phyloP scores from a whole-genome alignment of 1,139 yeast species.

The Yamadazyma songkhlaensis region DNA sequence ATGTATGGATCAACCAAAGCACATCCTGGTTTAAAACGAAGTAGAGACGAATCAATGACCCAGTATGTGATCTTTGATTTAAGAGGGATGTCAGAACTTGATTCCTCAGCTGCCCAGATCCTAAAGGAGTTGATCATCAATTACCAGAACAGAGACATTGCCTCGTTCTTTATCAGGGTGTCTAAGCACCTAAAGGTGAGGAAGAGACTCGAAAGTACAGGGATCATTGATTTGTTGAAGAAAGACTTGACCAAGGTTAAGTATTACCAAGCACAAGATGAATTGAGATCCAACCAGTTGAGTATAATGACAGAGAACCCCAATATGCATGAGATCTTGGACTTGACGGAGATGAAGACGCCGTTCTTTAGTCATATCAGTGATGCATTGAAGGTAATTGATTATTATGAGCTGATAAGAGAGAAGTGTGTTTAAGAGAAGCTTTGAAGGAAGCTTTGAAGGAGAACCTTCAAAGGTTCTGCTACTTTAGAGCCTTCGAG shows the following conservation, averaged over 20 bases:
- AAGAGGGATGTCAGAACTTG: slow-evolving; percentile 83
- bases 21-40: slow-evolving; percentile 76
- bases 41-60: slow-evolving; percentile 53
- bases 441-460: too few species aligned
- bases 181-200: slow-evolving; percentile 37
- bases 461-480: too few species aligned
- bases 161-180: slow-evolving; percentile 66
- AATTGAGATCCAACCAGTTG: slow-evolving; percentile 1
- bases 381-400: slow-evolving; percentile 43
- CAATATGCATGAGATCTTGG: slow-evolving; percentile 14
- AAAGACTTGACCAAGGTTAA: slow-evolving; percentile 25
- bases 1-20: slow-evolving; percentile 78
- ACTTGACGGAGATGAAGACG: slow-evolving; percentile 26
- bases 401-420: slow-evolving; percentile 26
- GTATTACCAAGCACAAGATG: slow-evolving; percentile 26
- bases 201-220: slow-evolving; percentile 28
- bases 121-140: slow-evolving; percentile 56
- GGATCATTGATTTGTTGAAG: slow-evolving; percentile 26
- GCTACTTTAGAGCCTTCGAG: too few species aligned
- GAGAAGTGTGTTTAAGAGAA: too few species aligned
- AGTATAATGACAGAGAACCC: slow-evolving; percentile 2
- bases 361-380: slow-evolving; percentile 43
- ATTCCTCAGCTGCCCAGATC: slow-evolving; percentile 84
- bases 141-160: slow-evolving; percentile 55
- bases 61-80: slow-evolving; percentile 75